A percentile compares a stretch with the other conserved stretches of the same genome.
Conservation (phyloP, 2,329 filamentous ascomycete species). For the Fusarium sp. region DNA sequence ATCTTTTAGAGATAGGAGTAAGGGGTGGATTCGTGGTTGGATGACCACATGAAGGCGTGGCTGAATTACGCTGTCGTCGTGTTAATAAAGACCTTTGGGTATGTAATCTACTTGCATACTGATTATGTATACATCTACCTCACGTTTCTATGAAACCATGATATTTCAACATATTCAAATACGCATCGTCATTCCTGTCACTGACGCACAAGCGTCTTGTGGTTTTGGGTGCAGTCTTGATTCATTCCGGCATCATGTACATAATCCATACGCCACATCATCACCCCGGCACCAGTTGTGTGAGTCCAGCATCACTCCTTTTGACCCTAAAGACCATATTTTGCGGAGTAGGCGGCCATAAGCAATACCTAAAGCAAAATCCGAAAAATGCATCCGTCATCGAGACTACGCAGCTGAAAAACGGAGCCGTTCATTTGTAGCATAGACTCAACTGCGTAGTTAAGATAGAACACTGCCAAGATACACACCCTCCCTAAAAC, state of each 20-base stretch:
- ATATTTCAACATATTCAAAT: neutral
- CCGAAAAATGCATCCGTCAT: constrained; percentile 35
- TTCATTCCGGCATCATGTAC: constrained; percentile 48
- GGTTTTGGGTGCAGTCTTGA: constrained; percentile 35
- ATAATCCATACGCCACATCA: constrained; percentile 45
- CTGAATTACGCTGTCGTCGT: constrained; percentile 17
- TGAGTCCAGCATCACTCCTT: constrained; percentile 36
- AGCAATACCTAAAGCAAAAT: constrained; percentile 35
- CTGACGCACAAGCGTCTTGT: neutral
- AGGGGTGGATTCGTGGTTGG: constrained; percentile 2
- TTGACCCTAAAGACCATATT: constrained; percentile 35
- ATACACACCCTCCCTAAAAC: constrained; percentile 17
- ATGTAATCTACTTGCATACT: constrained; percentile 36
- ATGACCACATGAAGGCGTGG: constrained; percentile 5
- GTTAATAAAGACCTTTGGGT: constrained; percentile 38
- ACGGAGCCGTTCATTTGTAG: constrained; percentile 7
- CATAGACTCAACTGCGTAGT: constrained; percentile 14
- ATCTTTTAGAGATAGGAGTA: constrained; percentile 14
- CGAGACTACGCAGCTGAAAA: constrained; percentile 7
- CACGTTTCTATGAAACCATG: neutral
- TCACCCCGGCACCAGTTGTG: constrained; percentile 35
- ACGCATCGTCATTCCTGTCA: neutral
- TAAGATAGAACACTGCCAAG: constrained; percentile 14
- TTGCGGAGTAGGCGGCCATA: constrained; percentile 27
- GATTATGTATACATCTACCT: neutral